Evolutionary conservation across 179 eudicot species (phyloP).

Genomic region (Beta lomatogona): DNA sequence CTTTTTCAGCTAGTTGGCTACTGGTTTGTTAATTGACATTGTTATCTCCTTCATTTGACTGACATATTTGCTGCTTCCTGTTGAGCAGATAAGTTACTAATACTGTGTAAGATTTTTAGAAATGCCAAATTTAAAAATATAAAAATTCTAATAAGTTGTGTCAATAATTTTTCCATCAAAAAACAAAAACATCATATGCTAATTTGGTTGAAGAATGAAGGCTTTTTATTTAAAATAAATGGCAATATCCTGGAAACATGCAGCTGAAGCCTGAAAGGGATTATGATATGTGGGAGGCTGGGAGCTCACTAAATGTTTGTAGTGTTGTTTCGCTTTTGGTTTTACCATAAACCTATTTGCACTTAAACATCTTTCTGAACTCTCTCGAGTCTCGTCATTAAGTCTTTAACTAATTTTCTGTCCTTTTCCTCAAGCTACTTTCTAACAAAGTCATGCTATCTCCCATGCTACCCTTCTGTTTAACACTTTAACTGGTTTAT

Average conservation of each 20-base stretch:
- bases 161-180: no score
- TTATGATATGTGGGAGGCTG: not conserved
- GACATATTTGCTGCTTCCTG: not conserved
- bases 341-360: no score
- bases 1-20: not conserved
- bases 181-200: not conserved
- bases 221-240: not conserved
- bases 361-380: no score
- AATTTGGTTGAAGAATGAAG: not conserved
- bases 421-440: no score
- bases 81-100: not conserved
- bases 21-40: not conserved
- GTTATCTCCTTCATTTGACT: no score
- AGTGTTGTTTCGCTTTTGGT: no score
- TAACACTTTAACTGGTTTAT: no score
- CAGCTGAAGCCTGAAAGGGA: not conserved
- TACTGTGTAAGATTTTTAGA: not conserved
- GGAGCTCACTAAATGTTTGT: not conserved
- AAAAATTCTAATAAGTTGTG: not conserved
- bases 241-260: not conserved
- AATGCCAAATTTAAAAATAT: not conserved
- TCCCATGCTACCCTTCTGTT: no score
- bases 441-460: no score
- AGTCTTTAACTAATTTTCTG: no score
- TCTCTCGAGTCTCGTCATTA: no score